Evolutionary conservation across 208 protist species (phyloP).

Genomic region (Leishmania major): DNA sequence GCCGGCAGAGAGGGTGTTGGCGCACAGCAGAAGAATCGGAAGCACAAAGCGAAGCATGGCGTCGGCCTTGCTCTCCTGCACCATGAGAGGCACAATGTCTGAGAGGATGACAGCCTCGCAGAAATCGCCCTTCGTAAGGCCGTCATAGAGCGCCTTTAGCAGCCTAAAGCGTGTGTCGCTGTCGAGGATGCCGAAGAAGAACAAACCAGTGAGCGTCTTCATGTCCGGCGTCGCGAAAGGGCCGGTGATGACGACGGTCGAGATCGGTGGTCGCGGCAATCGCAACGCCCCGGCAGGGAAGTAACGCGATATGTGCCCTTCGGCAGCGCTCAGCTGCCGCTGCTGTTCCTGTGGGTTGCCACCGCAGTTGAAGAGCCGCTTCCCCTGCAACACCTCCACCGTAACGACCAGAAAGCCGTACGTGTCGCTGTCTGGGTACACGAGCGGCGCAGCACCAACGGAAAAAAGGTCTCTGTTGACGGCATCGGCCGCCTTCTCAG

Average conservation of each 20-base stretch:
- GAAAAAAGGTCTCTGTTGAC: conserved; percentile 13
- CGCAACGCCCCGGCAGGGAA: conserved; percentile 39
- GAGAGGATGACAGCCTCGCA: conserved; percentile 41
- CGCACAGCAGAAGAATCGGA: conserved; percentile 54
- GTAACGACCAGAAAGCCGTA: conserved; percentile 59
- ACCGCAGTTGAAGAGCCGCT: conserved; percentile 36
- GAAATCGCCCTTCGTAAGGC: conserved; percentile 29
- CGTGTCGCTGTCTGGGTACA: conserved; percentile 56
- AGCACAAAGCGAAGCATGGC: conserved; percentile 52
- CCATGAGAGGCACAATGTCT: conserved; percentile 53
- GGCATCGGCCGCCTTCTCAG: background rate
- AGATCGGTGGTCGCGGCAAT: conserved; percentile 32
- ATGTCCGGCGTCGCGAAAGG: conserved; percentile 53
- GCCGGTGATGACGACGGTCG: conserved; percentile 32
- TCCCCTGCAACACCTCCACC: conserved; percentile 40
- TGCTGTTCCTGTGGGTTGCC: conserved; percentile 27
- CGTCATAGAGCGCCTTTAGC: conserved; percentile 49
- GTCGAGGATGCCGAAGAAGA: conserved; percentile 47
- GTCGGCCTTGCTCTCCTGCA: conserved; percentile 38
- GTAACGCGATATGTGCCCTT: conserved; percentile 34
- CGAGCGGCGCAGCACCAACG: conserved; percentile 16
- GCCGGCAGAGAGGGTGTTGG: conserved; percentile 16
- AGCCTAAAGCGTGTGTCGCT: conserved; percentile 34
- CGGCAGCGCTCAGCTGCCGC: conserved; percentile 30
- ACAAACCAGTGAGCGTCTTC: conserved; percentile 32